Evolutionary conservation across 495 filamentous ascomycete genomes (phyloP), one percentile per base, ranked within the genome.

Genomic region (Trichocladium antarcticum): DNA sequence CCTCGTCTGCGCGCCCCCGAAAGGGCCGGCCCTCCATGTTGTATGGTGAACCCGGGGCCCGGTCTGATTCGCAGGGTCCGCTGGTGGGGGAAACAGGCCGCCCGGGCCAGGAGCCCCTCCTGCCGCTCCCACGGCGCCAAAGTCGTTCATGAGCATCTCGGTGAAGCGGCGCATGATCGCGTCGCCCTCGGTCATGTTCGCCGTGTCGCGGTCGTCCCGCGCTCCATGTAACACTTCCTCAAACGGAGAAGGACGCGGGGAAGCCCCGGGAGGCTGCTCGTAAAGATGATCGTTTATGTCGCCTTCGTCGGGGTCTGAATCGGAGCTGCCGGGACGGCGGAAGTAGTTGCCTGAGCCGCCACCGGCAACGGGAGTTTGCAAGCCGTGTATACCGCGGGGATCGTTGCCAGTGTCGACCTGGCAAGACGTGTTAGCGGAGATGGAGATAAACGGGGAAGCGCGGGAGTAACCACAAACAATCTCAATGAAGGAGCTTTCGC

Each of bases 401-500:
- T 77, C 73, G 35, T 62, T 65, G 1, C 60, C 61, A 15, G 55
- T 43, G 4, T 64, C 68, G 29, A 74, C 58, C 68, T 73, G 31
- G 20, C 1, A n/a, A 8, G 29, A 19, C 3, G 11, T 14, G 55
- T 68, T 49, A 64, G 68, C 35, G 20, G 27, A 20, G 11, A 34
- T 36, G 44, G 45, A n/a, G 35, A 15, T 20, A 1, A 36, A 56
- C 5, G 9, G 32, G 5, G 12, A 46, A 41, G 44, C n/a, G n/a
- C n/a, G n/a, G 15, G 24, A 21, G 5, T 14, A 15, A 28, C 36
- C 37, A 73, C 80, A 50, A 62, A 87, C 89, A 50, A 95, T 90
- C 68, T 98, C 87, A 6, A 78, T 84, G 60, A 85, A 80, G 6
- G 93, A 85, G n/a, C 78, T 76, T 11, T 72, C 50, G 59, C 92